phyloP scores from a whole-genome alignment of 176 grass and related monocot species.

The Areca catechu region DNA sequence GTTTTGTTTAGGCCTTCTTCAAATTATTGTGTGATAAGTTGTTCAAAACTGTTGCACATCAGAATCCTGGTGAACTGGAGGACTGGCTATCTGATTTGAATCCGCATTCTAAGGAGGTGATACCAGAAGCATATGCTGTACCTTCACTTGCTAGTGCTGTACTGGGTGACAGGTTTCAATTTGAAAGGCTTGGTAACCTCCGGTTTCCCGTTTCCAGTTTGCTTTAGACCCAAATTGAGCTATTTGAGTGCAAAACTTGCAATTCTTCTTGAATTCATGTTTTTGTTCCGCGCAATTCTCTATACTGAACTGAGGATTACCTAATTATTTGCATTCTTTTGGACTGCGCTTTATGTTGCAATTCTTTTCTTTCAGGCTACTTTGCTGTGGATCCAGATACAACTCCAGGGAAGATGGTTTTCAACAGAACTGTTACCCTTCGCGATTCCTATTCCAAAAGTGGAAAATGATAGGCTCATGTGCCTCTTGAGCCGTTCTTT shows the following conservation, averaged over 20 bases:
- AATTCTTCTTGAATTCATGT: no score
- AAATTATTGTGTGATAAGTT: not conserved
- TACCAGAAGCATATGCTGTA: conserved; percentile 61
- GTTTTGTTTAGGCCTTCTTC: conserved; percentile 4
- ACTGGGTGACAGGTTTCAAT: conserved; percentile 74
- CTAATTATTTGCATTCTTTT: no score
- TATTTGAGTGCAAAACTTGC: no score
- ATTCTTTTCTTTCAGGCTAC: conserved; percentile 41
- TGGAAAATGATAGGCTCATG: conserved; percentile 6
- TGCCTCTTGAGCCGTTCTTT: not conserved
- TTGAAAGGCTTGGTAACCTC: conserved; percentile 86
- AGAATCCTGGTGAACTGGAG: conserved; percentile 86
- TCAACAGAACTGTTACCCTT: conserved; percentile 84
- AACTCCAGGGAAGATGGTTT: conserved; percentile 46
- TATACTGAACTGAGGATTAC: no score
- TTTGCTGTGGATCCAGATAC: conserved; percentile 78
- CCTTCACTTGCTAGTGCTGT: conserved; percentile 47
- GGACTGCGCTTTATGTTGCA: not conserved
- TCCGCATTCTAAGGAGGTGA: conserved; percentile 76
- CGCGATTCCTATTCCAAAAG: conserved; percentile 75
- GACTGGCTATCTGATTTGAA: conserved; percentile 85
- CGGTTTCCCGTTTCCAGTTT: not conserved
- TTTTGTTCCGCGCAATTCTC: no score
- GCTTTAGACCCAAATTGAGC: no score
- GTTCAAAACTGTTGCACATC: conserved; percentile 17